Evolutionary conservation across 192 early-diverging fungal species (phyloP).

Genomic region (Mortierella hygrophila): DNA sequence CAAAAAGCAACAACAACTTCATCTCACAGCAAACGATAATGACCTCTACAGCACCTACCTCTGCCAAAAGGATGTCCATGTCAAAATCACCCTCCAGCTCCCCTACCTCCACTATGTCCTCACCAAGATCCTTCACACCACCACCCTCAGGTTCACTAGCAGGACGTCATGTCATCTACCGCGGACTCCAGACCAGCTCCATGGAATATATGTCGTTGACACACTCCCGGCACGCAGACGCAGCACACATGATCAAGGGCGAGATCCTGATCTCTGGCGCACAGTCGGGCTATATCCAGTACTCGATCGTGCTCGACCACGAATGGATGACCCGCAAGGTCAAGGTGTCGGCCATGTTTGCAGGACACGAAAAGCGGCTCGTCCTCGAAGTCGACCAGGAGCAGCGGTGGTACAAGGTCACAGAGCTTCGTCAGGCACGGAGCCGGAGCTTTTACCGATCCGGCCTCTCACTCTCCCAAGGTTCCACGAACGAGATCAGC

Average conservation of each 20-base stretch:
- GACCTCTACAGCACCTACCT: constrained; percentile 27
- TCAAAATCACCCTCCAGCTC: constrained; percentile 19
- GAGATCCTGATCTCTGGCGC: constrained; percentile 51
- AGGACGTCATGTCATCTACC: constrained; percentile 46
- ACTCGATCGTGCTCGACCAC: constrained; percentile 49
- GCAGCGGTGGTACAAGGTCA: constrained; percentile 51
- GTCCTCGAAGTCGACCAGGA: constrained; percentile 51
- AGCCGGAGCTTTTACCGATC: constrained; percentile 44
- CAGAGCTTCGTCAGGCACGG: constrained; percentile 36
- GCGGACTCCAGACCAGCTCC: constrained; percentile 39
- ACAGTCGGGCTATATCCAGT: constrained; percentile 47
- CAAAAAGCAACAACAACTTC: neutral
- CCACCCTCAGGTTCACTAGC: constrained; percentile 44
- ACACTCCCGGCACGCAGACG: constrained; percentile 35
- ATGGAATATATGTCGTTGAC: constrained; percentile 56
- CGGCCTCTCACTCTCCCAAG: constrained; percentile 24
- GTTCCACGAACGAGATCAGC: neutral
- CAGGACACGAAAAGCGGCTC: constrained; percentile 37
- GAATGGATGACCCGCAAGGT: constrained; percentile 49
- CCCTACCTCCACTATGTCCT: constrained; percentile 23
- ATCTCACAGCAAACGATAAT: constrained; percentile 24
- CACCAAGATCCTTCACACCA: constrained; percentile 33
- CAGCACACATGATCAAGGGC: constrained; percentile 51
- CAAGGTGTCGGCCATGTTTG: constrained; percentile 50
- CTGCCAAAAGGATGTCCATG: constrained; percentile 13